phyloP scores from a whole-genome alignment of 2,329 filamentous ascomycete species.

The Trichoderma afroharzianum region DNA sequence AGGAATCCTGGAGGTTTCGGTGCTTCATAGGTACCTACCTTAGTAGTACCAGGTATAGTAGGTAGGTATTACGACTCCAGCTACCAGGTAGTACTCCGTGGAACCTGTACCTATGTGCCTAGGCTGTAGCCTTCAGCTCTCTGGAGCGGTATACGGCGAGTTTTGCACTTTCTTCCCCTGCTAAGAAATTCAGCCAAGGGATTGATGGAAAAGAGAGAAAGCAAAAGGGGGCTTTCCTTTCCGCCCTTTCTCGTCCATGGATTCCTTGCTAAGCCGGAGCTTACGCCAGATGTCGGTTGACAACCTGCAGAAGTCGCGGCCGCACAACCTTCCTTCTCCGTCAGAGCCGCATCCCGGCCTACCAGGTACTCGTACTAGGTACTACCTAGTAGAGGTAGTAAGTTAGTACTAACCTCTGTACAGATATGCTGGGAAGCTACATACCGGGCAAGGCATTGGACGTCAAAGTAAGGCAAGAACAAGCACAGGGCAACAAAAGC shows the following conservation, averaged over 20 bases:
- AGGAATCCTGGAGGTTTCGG: no score
- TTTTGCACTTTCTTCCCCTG: not conserved
- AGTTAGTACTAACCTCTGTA: no score
- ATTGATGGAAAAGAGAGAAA: not conserved
- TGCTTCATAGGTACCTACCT: no score
- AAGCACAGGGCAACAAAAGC: not conserved
- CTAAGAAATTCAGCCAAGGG: not conserved
- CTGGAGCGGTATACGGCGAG: no score
- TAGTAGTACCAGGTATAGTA: no score
- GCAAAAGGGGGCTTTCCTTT: not conserved
- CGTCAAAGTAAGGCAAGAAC: not conserved
- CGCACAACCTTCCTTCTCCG: not conserved
- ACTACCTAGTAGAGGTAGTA: no score
- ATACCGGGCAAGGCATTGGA: not conserved
- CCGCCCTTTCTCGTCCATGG: not conserved
- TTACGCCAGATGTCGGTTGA: not conserved
- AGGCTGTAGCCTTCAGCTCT: no score
- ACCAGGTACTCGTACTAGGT: not conserved
- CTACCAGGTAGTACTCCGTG: no score
- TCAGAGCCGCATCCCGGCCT: not conserved
- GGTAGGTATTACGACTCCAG: no score
- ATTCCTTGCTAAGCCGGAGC: not conserved
- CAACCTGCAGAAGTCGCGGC: not conserved
- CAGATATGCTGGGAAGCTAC: not conserved
- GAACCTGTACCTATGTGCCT: no score